Percentiles rank a stretch among this genome's conserved stretches.
Conservation (phyloP, 2,329 filamentous ascomycete genomes). For the Trichophaea hybrida region DNA sequence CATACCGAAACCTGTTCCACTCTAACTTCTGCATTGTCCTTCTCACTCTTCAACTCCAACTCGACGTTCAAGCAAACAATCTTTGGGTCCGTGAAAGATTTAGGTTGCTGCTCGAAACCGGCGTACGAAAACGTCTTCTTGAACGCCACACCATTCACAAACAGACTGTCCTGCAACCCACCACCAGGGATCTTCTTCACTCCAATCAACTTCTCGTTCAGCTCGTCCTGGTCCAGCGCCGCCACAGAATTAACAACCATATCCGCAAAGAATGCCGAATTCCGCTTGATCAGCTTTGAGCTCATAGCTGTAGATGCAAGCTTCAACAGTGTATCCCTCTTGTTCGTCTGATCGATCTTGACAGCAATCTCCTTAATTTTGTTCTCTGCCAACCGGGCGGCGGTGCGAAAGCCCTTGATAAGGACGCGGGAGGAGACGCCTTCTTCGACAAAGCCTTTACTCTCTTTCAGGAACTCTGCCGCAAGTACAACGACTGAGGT, state of each 20-base stretch:
- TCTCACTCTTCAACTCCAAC: conserved; percentile 94
- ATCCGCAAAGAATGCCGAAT: conserved; percentile 93
- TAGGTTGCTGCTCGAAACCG: conserved; percentile 97
- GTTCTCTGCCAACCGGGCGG: conserved; percentile 83
- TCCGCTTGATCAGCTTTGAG: conserved; percentile 97
- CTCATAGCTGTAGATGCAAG: conserved; percentile 95
- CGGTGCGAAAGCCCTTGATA: conserved; percentile 85
- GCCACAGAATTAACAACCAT: conserved; percentile 98
- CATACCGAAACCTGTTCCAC: conserved; percentile 76
- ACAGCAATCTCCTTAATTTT: conserved; percentile 97
- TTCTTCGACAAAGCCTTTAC: conserved; percentile 91
- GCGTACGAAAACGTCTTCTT: conserved; percentile 99
- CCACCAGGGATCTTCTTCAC: conserved; percentile 97
- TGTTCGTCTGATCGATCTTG: conserved; percentile 65
- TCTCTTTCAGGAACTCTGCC: conserved; percentile 94
- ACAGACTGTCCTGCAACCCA: conserved; percentile 87
- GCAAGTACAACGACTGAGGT: conserved; percentile 94
- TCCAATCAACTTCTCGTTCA: conserved; percentile 95
- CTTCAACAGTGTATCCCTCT: conserved; percentile 75
- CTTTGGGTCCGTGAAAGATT: conserved; percentile 84
- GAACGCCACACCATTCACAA: conserved; percentile 96
- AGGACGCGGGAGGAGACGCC: conserved; percentile 95
- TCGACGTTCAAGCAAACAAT: conserved; percentile 97
- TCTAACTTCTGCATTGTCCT: conserved; percentile 96
- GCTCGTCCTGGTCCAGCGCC: conserved; percentile 86